These are phyloP conservation scores for Mortierella antarctica DNA, from an alignment of 192 early-diverging fungal species.

Conservation along the genomic window DNA sequence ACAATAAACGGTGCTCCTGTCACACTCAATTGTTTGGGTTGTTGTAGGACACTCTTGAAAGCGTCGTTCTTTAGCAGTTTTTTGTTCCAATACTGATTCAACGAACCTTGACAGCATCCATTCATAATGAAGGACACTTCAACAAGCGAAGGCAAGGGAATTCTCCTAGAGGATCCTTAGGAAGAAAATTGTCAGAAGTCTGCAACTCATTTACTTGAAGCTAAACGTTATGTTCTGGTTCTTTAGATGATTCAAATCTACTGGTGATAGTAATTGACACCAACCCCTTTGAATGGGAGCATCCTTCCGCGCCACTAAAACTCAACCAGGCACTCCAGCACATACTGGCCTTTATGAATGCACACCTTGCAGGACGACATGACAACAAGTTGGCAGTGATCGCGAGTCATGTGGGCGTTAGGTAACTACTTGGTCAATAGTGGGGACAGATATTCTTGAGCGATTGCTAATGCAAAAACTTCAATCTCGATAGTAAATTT, in stretches of 20 bases:
- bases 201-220: not conserved
- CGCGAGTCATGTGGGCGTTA: slow-evolving; percentile 72
- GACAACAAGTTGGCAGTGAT: slow-evolving; percentile 91
- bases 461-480: not conserved
- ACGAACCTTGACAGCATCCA: not conserved
- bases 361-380: slow-evolving; percentile 88
- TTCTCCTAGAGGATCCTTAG: too few species aligned
- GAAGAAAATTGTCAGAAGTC: not conserved
- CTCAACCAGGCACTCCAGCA: slow-evolving; percentile 81
- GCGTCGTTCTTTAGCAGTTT: not conserved
- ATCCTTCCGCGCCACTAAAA: slow-evolving; percentile 58
- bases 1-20: too few species aligned
- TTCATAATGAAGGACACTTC: slow-evolving; percentile 40
- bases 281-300: slow-evolving; percentile 82
- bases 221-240: slow-evolving; percentile 4
- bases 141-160: slow-evolving; percentile 39
- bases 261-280: slow-evolving; percentile 87
- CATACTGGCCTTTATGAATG: slow-evolving; percentile 90
- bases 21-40: too few species aligned
- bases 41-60: too few species aligned
- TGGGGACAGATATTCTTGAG: not conserved
- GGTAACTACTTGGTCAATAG: slow-evolving; percentile 33
- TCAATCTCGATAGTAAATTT: slow-evolving; percentile 56
- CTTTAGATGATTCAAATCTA: slow-evolving; percentile 76
- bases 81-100: not conserved